Evolutionary conservation across 2,329 filamentous ascomycete genomes (phyloP).

Genomic region (Fusarium armeniacum): DNA sequence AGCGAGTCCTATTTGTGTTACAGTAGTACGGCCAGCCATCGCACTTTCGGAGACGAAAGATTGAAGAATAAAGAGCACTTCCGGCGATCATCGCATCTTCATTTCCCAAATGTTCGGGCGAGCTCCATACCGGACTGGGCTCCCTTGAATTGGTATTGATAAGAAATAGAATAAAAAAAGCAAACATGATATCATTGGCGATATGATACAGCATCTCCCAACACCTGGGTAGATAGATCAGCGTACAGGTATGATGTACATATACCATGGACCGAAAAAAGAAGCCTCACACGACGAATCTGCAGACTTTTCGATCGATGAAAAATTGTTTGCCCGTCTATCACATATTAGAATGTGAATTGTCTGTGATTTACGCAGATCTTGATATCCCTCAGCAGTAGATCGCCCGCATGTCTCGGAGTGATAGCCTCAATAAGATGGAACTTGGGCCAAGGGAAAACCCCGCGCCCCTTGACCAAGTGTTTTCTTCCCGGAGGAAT

Average conservation of each 20-base stretch:
- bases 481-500: constrained; percentile 2
- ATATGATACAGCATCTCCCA: neutral
- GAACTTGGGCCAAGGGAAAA: neutral
- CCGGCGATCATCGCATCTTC: constrained; percentile 5
- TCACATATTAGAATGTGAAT: constrained; percentile 32
- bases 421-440: constrained; percentile 14
- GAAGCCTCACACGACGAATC: neutral
- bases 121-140: neutral
- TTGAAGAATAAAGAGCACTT: neutral
- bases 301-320: constrained; percentile 6
- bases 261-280: neutral
- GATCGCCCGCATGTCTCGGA: constrained; percentile 37
- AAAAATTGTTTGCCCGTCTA: neutral
- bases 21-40: constrained; percentile 2
- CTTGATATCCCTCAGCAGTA: constrained; percentile 28
- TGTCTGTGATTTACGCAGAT: constrained; percentile 34
- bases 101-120: constrained; percentile 9
- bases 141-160: neutral
- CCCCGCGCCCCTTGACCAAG: constrained; percentile 8
- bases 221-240: neutral
- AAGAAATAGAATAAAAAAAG: neutral
- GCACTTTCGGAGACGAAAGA: neutral
- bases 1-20: neutral
- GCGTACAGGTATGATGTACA: neutral
- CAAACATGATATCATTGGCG: neutral